Conservation (phyloP, 192 early-diverging fungal species). For the Backusella tuberculispora region DNA sequence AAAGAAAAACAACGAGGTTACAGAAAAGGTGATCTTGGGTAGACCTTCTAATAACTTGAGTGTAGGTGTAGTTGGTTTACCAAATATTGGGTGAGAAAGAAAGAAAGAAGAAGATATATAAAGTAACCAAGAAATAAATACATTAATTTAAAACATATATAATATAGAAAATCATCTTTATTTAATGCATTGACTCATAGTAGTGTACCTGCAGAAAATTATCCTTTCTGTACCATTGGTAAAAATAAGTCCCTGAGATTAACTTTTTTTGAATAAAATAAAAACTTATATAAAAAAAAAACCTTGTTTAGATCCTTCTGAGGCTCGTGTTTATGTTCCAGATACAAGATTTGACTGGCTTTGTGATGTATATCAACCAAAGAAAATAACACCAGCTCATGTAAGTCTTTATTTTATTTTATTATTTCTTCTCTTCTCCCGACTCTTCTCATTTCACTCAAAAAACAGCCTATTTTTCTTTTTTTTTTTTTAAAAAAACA, state of each 20-base stretch:
- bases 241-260: not conserved
- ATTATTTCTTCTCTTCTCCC: not conserved
- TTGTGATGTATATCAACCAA: conserved; percentile 59
- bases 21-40: conserved; percentile 39
- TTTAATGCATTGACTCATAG: conserved; percentile 60
- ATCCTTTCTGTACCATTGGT: conserved; percentile 81
- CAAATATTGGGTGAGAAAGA: conserved; percentile 73
- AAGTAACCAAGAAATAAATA: conserved; percentile 27
- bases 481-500: not conserved
- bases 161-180: conserved; percentile 53
- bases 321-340: conserved; percentile 69
- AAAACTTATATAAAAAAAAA: not conserved
- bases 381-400: conserved; percentile 65
- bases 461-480: not conserved
- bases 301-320: conserved; percentile 60
- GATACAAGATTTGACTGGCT: conserved; percentile 76
- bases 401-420: conserved; percentile 38
- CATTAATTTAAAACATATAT: not conserved
- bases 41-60: conserved; percentile 80
- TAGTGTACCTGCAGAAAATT: conserved; percentile 68
- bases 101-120: conserved; percentile 8
- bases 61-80: conserved; percentile 79
- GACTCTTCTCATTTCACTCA: too few relatives aligned
- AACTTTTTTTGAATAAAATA: too few relatives aligned
- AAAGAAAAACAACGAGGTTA: not conserved